Evolutionary conservation across 805 yeast genomes (phyloP).

Genomic region (Kazachstania bromeliacearum): DNA sequence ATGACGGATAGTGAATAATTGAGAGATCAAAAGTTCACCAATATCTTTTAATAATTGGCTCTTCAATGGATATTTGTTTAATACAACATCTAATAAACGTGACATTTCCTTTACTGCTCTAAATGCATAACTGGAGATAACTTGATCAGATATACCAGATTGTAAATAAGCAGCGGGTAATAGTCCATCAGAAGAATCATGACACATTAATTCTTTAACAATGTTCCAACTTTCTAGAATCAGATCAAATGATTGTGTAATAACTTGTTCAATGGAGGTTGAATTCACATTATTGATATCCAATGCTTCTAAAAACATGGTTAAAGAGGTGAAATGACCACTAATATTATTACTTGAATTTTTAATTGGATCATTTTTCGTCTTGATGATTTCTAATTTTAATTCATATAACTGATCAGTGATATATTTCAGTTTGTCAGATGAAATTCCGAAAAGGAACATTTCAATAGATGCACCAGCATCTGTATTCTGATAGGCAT

Average conservation of each 20-base stretch:
- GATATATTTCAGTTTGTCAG: constrained; percentile 24
- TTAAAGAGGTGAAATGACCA: constrained; percentile 59
- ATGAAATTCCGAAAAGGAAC: constrained; percentile 36
- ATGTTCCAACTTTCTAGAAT: constrained; percentile 28
- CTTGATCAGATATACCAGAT: constrained; percentile 33
- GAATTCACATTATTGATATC: constrained; percentile 7
- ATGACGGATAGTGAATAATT: constrained; percentile 68
- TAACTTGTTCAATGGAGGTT: neutral
- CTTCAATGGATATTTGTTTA: constrained; percentile 28
- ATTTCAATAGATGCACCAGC: constrained; percentile 66
- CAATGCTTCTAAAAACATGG: constrained; percentile 33
- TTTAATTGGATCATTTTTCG: constrained; percentile 28
- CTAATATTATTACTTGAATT: constrained; percentile 52
- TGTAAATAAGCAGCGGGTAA: constrained; percentile 39
- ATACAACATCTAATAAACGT: constrained; percentile 38
- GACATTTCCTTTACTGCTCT: constrained; percentile 74
- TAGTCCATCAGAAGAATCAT: constrained; percentile 65
- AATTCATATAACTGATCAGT: constrained; percentile 29
- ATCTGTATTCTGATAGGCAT: constrained; percentile 51
- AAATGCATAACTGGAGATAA: constrained; percentile 65
- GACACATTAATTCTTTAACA: constrained; percentile 41
- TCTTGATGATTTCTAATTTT: constrained; percentile 27
- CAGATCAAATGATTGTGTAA: constrained; percentile 3
- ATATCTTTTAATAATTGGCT: constrained; percentile 20
- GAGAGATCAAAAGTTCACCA: constrained; percentile 53